Base-by-base conservation (phyloP, 2,329 filamentous ascomycete genomes). In the Chrysoporthe austroafricana region DNA sequence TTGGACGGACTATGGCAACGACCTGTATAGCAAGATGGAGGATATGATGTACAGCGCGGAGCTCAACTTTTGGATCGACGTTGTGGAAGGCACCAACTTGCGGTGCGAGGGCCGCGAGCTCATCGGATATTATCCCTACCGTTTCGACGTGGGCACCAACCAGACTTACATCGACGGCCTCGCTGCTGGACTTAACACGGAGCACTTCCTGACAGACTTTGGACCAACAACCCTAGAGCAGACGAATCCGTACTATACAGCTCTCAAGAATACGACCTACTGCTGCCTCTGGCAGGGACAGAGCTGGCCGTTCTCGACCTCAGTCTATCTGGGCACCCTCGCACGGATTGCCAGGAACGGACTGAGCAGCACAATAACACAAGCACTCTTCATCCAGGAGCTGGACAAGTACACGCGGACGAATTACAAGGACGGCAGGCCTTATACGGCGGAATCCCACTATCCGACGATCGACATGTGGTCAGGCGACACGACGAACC, bases 261-360 rank as follows among this genome's bases (percentile, higher is more conserved):
- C 50, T 8, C 50, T 54, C 50, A 34, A 54, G 7, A 54, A 54
- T 13, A 54, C 50, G 6, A 54, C 50, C 4, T 54, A 54, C 50
- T 54, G 50, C 50, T 54, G 50, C 13, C 50, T 54, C 26, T 54
- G 50, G 50, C 50, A 54, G 26, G 50, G 50, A 2, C 26, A 54
- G 50, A 34, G 50, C 50, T 54, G 50, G 50, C 50, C 50, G 11
- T 54, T 54, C 13, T 54, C 50, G 21, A 54, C 50, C 26, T 54
- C 26, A 9, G 50, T 32, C 50, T 32, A 54, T 26, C 50, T 54
- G 50, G 50, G 50, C 1, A 54, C 26, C 50, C 26, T 34, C 50
- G 21, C 26, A 6, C 50, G 50, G 11, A 54, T 54, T 5, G 50
- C 50, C 21, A 54, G 50, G 26, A 6, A 16, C 21, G 50, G 50